These are phyloP conservation scores for Calcarisporium arbuscula DNA, from an alignment of 2,329 filamentous ascomycete species.

Conservation along the genomic window DNA sequence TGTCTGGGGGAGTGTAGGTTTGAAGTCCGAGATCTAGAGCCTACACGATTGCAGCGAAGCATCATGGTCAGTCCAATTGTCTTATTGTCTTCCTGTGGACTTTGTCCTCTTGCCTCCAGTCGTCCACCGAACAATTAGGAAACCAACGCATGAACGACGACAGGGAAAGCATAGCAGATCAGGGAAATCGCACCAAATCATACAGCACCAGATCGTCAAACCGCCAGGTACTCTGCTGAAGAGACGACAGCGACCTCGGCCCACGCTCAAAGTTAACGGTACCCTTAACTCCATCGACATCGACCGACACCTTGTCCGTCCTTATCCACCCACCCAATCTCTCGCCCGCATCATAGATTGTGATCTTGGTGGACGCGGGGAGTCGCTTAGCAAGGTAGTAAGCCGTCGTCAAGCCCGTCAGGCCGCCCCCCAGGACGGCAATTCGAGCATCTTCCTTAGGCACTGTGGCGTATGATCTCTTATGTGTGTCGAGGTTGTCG, in stretches of 20 bases:
- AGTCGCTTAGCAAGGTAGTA: slow-evolving; percentile 68
- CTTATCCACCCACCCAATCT: slow-evolving; percentile 80
- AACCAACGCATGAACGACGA: too few species aligned
- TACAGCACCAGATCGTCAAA: slow-evolving; percentile 62
- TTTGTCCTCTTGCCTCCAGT: too few species aligned
- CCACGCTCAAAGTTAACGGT: slow-evolving; percentile 74
- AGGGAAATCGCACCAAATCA: slow-evolving; percentile 54
- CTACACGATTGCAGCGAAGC: too few species aligned
- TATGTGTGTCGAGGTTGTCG: too few species aligned
- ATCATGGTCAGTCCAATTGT: too few species aligned
- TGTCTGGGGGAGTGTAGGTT: slow-evolving; percentile 43
- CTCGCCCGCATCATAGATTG: slow-evolving; percentile 67
- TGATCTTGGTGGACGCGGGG: slow-evolving; percentile 61
- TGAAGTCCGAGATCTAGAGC: slow-evolving; percentile 28
- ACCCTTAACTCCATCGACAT: slow-evolving; percentile 46
- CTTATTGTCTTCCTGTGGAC: too few species aligned
- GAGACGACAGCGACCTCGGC: slow-evolving; percentile 65
- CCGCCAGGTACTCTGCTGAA: slow-evolving; percentile 30
- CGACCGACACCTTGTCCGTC: slow-evolving; percentile 55
- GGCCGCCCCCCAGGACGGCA: slow-evolving; percentile 72
- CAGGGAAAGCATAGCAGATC: slow-evolving; percentile 18
- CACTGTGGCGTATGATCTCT: slow-evolving; percentile 11
- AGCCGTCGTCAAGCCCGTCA: slow-evolving; percentile 74
- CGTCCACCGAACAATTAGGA: too few species aligned
- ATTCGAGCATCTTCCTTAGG: slow-evolving; percentile 31